Conservation (phyloP, 2,329 filamentous ascomycete species). For the Xylaria polymorpha region DNA sequence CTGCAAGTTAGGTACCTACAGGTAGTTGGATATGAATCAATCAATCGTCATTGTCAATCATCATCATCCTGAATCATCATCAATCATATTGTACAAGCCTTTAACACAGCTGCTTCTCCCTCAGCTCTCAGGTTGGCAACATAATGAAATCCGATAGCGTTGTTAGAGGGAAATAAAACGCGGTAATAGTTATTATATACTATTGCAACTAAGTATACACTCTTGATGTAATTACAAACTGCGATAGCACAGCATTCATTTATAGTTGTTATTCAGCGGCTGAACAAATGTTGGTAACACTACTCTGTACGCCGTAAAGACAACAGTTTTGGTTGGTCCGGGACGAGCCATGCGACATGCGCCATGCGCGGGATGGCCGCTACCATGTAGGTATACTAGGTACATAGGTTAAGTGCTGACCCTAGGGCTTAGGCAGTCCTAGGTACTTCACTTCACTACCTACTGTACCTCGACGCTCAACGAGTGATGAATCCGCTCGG, state of each 20-base stretch:
- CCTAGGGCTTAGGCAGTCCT: no score
- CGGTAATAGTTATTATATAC: no score
- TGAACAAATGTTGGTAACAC: neutral
- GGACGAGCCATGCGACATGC: neutral
- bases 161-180: no score
- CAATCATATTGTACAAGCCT: neutral
- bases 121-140: neutral
- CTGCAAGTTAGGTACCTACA: no score
- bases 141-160: neutral
- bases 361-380: neutral
- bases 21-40: no score
- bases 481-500: neutral
- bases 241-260: neutral
- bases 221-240: no score
- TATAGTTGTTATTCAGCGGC: neutral
- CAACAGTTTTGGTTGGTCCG: neutral
- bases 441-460: neutral
- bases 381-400: no score
- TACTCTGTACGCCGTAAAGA: slow-evolving; percentile 1
- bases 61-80: no score
- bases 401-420: no score
- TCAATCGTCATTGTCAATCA: no score
- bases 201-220: no score
- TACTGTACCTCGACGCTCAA: neutral
- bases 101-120: neutral